Evolutionary conservation across 257 asterid genomes (phyloP), one percentile per base, ranked within the genome.

Genomic region (Knoxia roxburghii): DNA sequence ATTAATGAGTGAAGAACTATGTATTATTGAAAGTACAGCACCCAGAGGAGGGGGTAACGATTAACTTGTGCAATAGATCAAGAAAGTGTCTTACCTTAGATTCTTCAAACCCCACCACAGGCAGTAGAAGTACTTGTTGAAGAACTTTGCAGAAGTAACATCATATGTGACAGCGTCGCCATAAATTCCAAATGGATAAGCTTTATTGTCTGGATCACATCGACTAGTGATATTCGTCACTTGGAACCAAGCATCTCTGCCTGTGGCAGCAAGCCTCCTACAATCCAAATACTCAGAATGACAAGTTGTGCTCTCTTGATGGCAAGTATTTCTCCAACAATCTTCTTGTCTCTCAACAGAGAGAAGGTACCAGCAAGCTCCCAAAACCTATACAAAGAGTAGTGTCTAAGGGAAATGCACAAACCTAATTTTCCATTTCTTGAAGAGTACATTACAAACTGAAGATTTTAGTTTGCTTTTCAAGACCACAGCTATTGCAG

Each of bases 71-170:
- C 29, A 30, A 35, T 2, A 45, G 30, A 2, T 11, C 6, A 55
- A 71, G 59, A 59, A 73, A 74, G 69, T 13, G 32, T 41, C 40
- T 17, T 71, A 87, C 97, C 97, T 94, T 27, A 93, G 90, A 74
- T 89, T 93, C 86, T 84, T 93, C 82, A 90, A 72, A 24, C 96
- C 96, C 95, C 97, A 90, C 97, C 99, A 88, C 6, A 93, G 84
- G 71, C 96, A 90, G 73, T 90, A 93, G 76, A 93, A 90, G 77
- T 90, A 93, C 87, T 90, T 93, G 72, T 83, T 84, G 80, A 88
- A 88, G 78, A 93, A 93, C 40, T 58, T 68, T 1, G 85, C 89
- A 8, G 92, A 79, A 2, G 97, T 84, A 50, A 94, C 97, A 35
- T 71, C 72, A 17, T 78, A 43, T 13, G 92, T 81, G 20, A 88